These are phyloP conservation scores for Dendrobium catenatum DNA, from an alignment of 106 monocot species.

Conservation along the genomic window DNA sequence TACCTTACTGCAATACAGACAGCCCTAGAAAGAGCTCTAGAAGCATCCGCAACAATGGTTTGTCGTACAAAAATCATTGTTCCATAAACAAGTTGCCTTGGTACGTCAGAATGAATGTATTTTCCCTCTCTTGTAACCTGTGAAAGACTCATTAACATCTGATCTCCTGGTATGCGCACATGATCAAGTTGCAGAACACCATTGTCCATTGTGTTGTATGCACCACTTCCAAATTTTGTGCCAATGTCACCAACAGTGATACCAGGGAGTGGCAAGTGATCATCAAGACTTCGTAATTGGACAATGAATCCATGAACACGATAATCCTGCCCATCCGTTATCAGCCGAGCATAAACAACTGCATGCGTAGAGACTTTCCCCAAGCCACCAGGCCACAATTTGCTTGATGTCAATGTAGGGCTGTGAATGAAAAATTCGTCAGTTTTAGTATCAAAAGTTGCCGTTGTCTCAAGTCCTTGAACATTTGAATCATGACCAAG, in stretches of 20 bases:
- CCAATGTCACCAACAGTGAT: constrained; percentile 95
- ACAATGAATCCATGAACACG: constrained; percentile 97
- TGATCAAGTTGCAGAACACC: constrained; percentile 87
- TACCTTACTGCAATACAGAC: constrained; percentile 90
- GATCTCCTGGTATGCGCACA: constrained; percentile 89
- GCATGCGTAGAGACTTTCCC: constrained; percentile 96
- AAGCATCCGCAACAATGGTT: constrained; percentile 82
- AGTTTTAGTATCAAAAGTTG: constrained; percentile 81
- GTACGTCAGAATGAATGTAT: constrained; percentile 76
- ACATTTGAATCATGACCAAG: constrained; percentile 99
- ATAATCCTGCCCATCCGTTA: constrained; percentile 69
- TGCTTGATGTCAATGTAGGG: constrained; percentile 93
- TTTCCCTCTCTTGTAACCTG: constrained; percentile 89
- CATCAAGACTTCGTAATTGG: constrained; percentile 90
- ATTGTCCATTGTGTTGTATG: constrained; percentile 98
- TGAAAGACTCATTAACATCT: constrained; percentile 89
- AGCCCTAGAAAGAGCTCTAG: constrained; percentile 80
- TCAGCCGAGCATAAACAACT: constrained; percentile 78
- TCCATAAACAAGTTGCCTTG: constrained; percentile 80
- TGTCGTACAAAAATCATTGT: constrained; percentile 98
- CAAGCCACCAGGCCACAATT: constrained; percentile 99
- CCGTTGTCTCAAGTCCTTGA: constrained; percentile 99
- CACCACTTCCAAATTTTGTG: constrained; percentile 92
- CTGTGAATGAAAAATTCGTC: constrained; percentile 99
- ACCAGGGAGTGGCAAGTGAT: constrained; percentile 89